phyloP scores from a whole-genome alignment of 108 stramenopile genomes.

The Skeletonema tropicum region DNA sequence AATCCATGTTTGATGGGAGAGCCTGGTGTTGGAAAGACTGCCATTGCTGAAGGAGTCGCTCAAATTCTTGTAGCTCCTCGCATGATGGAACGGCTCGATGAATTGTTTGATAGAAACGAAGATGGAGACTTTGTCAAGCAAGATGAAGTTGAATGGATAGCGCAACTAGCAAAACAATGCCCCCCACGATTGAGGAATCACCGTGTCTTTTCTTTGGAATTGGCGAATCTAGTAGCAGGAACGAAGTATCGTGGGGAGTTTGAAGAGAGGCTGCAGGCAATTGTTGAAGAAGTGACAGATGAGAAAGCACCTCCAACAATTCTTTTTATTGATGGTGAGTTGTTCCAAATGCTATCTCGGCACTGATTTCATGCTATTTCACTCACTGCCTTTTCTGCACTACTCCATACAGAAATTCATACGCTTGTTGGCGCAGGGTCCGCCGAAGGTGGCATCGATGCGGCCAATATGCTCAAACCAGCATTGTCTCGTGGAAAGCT shows the following conservation, averaged over 20 bases:
- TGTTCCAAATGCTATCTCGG: neutral
- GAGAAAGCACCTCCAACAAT: constrained; percentile 94
- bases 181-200: constrained; percentile 71
- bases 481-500: constrained; percentile 96
- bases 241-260: constrained; percentile 99
- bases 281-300: constrained; percentile 95
- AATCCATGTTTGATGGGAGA: constrained; percentile 98
- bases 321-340: constrained; percentile 92
- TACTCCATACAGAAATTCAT: constrained; percentile 76
- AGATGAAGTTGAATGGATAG: constrained; percentile 58
- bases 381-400: neutral
- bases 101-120: constrained; percentile 49
- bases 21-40: constrained; percentile 98
- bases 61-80: constrained; percentile 90
- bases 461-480: constrained; percentile 97
- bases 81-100: constrained; percentile 55
- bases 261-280: constrained; percentile 98
- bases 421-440: constrained; percentile 97
- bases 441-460: constrained; percentile 94
- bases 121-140: constrained; percentile 47
- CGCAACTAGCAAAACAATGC: constrained; percentile 64
- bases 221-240: constrained; percentile 97
- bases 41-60: constrained; percentile 96
- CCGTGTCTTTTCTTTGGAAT: constrained; percentile 89
- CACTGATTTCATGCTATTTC: neutral